Evolutionary conservation across 768 basidiomycete genomes (phyloP).

Genomic region (Agaricus blazei): DNA sequence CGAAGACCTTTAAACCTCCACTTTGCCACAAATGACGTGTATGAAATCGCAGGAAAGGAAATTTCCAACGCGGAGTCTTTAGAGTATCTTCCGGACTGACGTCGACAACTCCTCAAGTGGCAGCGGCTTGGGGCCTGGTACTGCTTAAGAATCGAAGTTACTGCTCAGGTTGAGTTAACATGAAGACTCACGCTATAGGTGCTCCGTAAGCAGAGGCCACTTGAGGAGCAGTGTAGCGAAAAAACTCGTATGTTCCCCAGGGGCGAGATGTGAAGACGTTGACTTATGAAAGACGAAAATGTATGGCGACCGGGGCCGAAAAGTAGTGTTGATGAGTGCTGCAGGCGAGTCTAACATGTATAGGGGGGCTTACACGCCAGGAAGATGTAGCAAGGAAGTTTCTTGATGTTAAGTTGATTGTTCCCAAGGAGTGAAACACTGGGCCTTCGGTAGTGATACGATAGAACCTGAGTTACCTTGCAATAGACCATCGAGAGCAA

Average conservation of each 20-base stretch:
- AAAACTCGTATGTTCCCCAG: constrained; percentile 21
- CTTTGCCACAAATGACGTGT: too few species aligned
- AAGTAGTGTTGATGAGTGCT: constrained; percentile 37
- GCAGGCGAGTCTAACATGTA: constrained; percentile 28
- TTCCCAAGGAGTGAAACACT: too few species aligned
- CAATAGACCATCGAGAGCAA: too few species aligned
- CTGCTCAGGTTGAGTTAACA: not conserved
- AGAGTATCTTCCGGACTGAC: constrained; percentile 18
- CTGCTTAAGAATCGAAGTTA: constrained; percentile 16
- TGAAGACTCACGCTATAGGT: constrained; percentile 27
- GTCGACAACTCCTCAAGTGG: constrained; percentile 20
- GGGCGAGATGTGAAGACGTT: constrained; percentile 24
- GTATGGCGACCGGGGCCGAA: constrained; percentile 42
- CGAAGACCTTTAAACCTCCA: too few species aligned
- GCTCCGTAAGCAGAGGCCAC: constrained; percentile 31
- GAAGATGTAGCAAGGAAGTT: not conserved
- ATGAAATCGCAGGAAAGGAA: constrained; percentile 8
- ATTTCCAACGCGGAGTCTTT: constrained; percentile 23
- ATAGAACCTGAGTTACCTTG: too few species aligned
- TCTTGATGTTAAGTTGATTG: not conserved
- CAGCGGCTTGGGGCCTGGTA: constrained; percentile 20
- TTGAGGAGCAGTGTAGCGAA: constrained; percentile 34
- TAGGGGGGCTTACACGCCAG: constrained; percentile 26
- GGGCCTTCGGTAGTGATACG: too few species aligned
- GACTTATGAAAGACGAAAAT: constrained; percentile 36